Conservation (phyloP, 257 asterid genomes). For the Sherardia arvensis region DNA sequence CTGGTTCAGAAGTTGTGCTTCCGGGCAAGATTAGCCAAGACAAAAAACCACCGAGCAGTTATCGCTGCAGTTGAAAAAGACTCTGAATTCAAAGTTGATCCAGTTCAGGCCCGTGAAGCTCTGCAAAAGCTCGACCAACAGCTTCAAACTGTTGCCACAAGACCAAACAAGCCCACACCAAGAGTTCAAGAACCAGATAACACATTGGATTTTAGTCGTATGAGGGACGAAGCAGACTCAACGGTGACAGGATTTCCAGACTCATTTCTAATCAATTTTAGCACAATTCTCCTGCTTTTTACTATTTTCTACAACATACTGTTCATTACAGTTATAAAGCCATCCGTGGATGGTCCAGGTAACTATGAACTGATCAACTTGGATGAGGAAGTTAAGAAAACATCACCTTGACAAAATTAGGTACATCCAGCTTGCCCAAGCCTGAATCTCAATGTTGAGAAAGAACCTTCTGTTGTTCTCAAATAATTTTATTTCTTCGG, state of each 20-base stretch:
- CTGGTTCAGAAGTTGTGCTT: not conserved
- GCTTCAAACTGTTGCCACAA: slow-evolving; percentile 49
- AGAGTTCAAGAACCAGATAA: slow-evolving; percentile 39
- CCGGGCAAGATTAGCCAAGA: slow-evolving; percentile 8
- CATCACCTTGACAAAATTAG: not conserved
- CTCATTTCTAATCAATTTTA: slow-evolving; percentile 27
- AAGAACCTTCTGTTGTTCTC: not conserved
- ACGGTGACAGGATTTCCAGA: slow-evolving; percentile 29
- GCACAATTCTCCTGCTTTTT: slow-evolving; percentile 38
- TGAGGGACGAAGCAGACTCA: slow-evolving; percentile 17
- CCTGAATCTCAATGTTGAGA: not conserved
- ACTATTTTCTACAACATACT: slow-evolving; percentile 55
- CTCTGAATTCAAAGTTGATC: slow-evolving; percentile 61
- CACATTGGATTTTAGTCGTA: slow-evolving; percentile 15
- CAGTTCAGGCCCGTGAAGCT: slow-evolving; percentile 74
- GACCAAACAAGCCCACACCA: slow-evolving; percentile 25
- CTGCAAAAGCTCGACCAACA: slow-evolving; percentile 67
- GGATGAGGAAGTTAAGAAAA: slow-evolving; percentile 8
- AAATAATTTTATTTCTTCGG: not conserved
- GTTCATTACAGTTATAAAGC: slow-evolving; percentile 54
- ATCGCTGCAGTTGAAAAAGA: slow-evolving; percentile 34
- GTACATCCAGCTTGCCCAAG: not conserved
- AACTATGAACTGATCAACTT: slow-evolving; percentile 13
- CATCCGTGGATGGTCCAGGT: slow-evolving; percentile 50
- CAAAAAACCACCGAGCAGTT: not conserved